Evolutionary conservation across 768 basidiomycete genomes (phyloP), one percentile per base, ranked within the genome.

Genomic region (Tulasnella sp.): DNA sequence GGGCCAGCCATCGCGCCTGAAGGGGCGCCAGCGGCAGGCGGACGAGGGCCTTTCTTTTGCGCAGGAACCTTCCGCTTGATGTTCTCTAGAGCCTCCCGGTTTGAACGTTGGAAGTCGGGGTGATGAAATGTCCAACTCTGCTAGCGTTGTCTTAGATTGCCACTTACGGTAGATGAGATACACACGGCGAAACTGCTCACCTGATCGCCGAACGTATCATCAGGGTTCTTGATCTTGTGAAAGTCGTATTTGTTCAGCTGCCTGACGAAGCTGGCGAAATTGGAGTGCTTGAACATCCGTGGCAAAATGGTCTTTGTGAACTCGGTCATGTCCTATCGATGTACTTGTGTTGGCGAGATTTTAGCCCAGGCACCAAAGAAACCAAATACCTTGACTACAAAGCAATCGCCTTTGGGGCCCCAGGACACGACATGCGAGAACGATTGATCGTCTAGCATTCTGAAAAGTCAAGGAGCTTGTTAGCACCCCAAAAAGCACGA

Each of bases 211-310:
- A 77, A 89, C 63, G 82, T 80, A 65, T 89, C 89, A 63, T 92
- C 91, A 1, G 82, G 83, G 66, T 87, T 90, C 71, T 92, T 93
- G 63, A 92, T 82, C 76, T 94, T 94, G 77, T 93, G 92, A 65
- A 94, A 94, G 72, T 93, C 92, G 69, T 94, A 94, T 70, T 93
- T 94, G 77, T 94, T 94, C 31, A 94, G 76, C 70, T 94, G 92
- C 9, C 91, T 80, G 4, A 94, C 92, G 68, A 94, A 94, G 55
- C 79, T 81, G 29, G 91, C 91, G 70, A 94, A 94, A 68, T 94
- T 94, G 5, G 87, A 90, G 69, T 94, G 91, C 70, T 93, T 92
- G 81, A 94, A 94, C 77, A 92, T 83, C 38, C 86, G 84, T 5
- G 91, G 91, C 7, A 94, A 79, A 69, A 93, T 86, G 25, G 76